A percentile compares a stretch with the other conserved stretches of the same genome.
Conservation (phyloP, 1,139 yeast species). For the Lodderomyces parapsilosis region DNA sequence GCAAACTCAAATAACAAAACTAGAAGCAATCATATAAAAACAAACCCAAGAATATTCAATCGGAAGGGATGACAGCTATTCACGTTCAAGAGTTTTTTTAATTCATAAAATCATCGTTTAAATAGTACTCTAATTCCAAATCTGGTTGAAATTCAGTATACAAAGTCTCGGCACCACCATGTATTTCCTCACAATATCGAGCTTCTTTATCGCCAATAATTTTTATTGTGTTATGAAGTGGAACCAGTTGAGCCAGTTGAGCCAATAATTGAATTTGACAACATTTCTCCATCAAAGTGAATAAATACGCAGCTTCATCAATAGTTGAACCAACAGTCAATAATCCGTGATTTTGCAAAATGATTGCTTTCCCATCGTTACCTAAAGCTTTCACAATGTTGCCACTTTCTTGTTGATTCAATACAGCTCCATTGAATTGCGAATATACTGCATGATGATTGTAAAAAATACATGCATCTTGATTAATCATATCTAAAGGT, state of each 20-base stretch:
- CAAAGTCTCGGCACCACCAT: conserved; percentile 65
- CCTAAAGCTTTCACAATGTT: conserved; percentile 70
- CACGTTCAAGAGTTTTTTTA: no score
- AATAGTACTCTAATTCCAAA: conserved; percentile 33
- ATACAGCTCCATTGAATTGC: conserved; percentile 78
- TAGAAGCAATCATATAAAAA: no score
- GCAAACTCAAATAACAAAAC: no score
- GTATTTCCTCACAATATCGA: conserved; percentile 60
- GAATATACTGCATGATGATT: conserved; percentile 63
- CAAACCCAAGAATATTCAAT: no score
- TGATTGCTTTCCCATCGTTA: conserved; percentile 54
- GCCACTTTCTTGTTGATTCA: conserved; percentile 69
- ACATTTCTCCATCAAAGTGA: conserved; percentile 63
- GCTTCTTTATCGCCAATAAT: conserved; percentile 65
- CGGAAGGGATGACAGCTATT: no score
- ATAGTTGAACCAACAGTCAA: conserved; percentile 75
- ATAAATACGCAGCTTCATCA: conserved; percentile 80
- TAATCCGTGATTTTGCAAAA: conserved; percentile 79
- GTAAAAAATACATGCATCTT: conserved; percentile 71
- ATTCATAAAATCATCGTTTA: conserved; percentile 19
- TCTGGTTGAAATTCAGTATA: conserved; percentile 73
- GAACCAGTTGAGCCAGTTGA: conserved; percentile 58
- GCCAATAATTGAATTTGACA: conserved; percentile 71
- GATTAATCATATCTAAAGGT: conserved; percentile 76
- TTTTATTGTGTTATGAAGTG: conserved; percentile 23